Conservation (phyloP, 2,329 filamentous ascomycete genomes). For the Fusarium circinatum region DNA sequence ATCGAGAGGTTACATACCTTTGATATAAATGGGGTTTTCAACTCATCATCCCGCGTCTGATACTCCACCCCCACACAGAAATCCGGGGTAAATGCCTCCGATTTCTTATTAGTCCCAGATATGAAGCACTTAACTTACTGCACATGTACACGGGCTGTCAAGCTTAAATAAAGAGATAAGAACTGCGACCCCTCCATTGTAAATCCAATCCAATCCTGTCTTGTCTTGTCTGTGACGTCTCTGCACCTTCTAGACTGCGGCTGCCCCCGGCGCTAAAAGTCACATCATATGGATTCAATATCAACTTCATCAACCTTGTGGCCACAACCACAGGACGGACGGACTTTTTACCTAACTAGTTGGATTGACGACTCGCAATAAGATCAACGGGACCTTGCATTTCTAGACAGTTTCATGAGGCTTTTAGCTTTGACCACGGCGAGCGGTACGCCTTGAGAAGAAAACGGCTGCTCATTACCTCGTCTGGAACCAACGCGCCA, state of each 20-base stretch:
- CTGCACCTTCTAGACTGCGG: slow-evolving; percentile 6
- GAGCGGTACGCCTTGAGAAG: not conserved
- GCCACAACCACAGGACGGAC: slow-evolving; percentile 4
- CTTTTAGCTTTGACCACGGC: not conserved
- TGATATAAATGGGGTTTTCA: slow-evolving; percentile 28
- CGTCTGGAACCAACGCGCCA: not conserved
- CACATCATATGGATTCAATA: slow-evolving; percentile 21
- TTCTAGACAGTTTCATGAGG: not conserved
- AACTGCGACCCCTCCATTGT: slow-evolving; percentile 10
- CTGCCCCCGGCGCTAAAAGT: not conserved
- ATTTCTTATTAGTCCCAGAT: slow-evolving; percentile 32
- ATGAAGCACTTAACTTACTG: slow-evolving; percentile 14
- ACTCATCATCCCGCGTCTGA: slow-evolving; percentile 35
- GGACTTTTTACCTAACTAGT: not conserved
- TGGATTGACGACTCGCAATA: not conserved
- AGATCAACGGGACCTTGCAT: not conserved
- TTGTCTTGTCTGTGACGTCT: slow-evolving; percentile 7
- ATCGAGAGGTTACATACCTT: slow-evolving; percentile 9
- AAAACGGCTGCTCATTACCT: slow-evolving; percentile 8
- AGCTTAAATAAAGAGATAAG: slow-evolving; percentile 8
- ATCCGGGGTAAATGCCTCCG: slow-evolving; percentile 35
- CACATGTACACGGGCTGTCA: slow-evolving; percentile 11
- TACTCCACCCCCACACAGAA: slow-evolving; percentile 42
- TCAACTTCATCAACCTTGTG: slow-evolving; percentile 8
- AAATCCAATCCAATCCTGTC: not conserved